Percentiles rank a stretch among this genome's conserved stretches.
These are phyloP conservation scores for Pseudofabraea citricarpa DNA, from an alignment of 2,329 filamentous ascomycete genomes.

Conservation along the genomic window DNA sequence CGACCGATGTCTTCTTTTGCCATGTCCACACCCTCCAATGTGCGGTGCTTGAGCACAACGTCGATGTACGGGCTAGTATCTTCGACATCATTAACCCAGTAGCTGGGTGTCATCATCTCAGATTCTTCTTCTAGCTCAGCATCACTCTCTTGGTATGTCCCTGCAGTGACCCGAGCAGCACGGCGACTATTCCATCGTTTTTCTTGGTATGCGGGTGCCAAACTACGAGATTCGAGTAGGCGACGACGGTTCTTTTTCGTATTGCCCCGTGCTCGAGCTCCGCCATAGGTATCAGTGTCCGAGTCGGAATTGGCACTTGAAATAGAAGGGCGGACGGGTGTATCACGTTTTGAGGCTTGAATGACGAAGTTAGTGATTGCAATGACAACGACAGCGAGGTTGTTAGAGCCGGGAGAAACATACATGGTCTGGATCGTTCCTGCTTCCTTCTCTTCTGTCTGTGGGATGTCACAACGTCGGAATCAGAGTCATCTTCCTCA, in stretches of 20 bases:
- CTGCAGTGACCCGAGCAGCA: slow-evolving; percentile 65
- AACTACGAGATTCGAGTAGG: slow-evolving; percentile 61
- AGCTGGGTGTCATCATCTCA: slow-evolving; percentile 59
- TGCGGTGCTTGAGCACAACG: slow-evolving; percentile 79
- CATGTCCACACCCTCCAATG: slow-evolving; percentile 62
- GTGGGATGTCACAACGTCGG: slow-evolving; percentile 60
- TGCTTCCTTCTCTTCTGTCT: slow-evolving; percentile 63
- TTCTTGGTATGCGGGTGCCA: slow-evolving; percentile 65
- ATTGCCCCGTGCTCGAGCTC: slow-evolving; percentile 61
- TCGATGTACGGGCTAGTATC: slow-evolving; percentile 85
- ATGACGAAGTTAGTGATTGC: slow-evolving; percentile 32
- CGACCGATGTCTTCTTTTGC: slow-evolving; percentile 49
- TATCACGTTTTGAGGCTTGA: slow-evolving; percentile 57
- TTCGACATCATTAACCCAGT: slow-evolving; percentile 66
- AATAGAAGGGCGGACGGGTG: slow-evolving; percentile 49
- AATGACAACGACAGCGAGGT: slow-evolving; percentile 12
- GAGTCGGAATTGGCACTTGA: slow-evolving; percentile 64
- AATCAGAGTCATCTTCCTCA: slow-evolving; percentile 61
- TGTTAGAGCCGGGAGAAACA: slow-evolving; percentile 23
- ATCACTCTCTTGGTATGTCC: slow-evolving; percentile 63
- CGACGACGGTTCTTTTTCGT: slow-evolving; percentile 77
- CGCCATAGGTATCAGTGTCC: slow-evolving; percentile 70
- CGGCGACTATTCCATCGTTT: slow-evolving; percentile 89
- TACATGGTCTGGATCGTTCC: slow-evolving; percentile 60
- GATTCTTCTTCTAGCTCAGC: slow-evolving; percentile 61